Evolutionary conservation across 148 eudicot genomes (phyloP).

Genomic region (Nepenthes mirabilis): DNA sequence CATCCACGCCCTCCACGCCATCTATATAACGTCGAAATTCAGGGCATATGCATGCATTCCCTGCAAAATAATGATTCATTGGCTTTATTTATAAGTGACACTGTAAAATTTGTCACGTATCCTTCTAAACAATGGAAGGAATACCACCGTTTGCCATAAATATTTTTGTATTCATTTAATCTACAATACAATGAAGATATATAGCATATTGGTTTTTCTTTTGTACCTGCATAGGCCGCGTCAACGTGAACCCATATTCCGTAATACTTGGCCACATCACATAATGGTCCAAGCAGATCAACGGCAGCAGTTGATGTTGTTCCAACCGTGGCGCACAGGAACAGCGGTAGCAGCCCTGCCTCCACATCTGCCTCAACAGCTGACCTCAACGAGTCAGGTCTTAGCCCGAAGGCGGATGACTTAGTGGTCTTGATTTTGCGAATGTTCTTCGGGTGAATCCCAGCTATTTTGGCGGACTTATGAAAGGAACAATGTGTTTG

Average conservation of each 20-base stretch:
- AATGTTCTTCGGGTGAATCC: slow-evolving; percentile 31
- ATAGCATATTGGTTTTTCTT: no score
- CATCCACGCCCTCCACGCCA: slow-evolving; percentile 31
- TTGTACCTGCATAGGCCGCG: slow-evolving; percentile 35
- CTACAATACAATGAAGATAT: neutral
- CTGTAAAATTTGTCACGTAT: neutral
- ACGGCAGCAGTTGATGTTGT: slow-evolving; percentile 31
- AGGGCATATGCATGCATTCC: slow-evolving; percentile 50
- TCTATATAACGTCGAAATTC: slow-evolving; percentile 29
- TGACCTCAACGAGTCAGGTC: slow-evolving; percentile 9
- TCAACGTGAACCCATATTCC: slow-evolving; percentile 39
- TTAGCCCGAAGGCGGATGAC: slow-evolving; percentile 9
- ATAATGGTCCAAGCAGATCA: slow-evolving; percentile 16
- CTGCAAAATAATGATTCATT: neutral
- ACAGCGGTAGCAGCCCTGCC: slow-evolving; percentile 22
- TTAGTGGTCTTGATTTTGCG: slow-evolving; percentile 20
- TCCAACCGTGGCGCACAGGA: slow-evolving; percentile 28
- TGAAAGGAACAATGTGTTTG: slow-evolving; percentile 40
- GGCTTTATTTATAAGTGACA: neutral
- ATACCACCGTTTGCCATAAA: no score
- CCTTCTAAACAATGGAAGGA: no score
- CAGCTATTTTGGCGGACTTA: slow-evolving; percentile 39
- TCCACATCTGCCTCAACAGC: slow-evolving; percentile 14
- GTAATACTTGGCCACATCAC: slow-evolving; percentile 20
- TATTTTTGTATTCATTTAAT: neutral